A percentile compares a stretch with the other conserved stretches of the same genome.
Conservation (phyloP, 2,329 filamentous ascomycete genomes). For the Cladosporium phlei region DNA sequence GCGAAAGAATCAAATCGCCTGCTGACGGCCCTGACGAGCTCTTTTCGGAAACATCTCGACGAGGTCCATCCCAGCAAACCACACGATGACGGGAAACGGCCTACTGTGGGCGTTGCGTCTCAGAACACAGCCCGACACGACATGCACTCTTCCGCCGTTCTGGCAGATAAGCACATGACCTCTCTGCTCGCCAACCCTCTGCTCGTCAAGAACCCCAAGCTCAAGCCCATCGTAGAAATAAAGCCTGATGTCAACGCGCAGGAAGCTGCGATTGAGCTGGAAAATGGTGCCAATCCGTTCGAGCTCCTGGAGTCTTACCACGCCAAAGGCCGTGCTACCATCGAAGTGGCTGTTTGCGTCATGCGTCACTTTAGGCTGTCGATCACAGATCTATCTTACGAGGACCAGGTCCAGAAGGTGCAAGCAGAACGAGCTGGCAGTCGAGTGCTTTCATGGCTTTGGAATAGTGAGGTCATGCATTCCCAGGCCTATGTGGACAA, state of each 20-base stretch:
- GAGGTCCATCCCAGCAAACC: constrained; percentile 47
- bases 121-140: constrained; percentile 18
- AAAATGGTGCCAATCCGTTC: constrained; percentile 30
- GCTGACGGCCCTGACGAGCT: constrained; percentile 56
- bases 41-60: constrained; percentile 61
- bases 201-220: constrained; percentile 25
- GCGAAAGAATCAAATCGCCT: constrained; percentile 56
- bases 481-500: constrained; percentile 21
- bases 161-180: constrained; percentile 44
- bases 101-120: constrained; percentile 13
- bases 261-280: constrained; percentile 26
- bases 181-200: constrained; percentile 50
- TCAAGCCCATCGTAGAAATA: background rate
- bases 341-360: constrained; percentile 37
- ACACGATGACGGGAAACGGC: constrained; percentile 18
- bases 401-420: constrained; percentile 13
- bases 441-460: constrained; percentile 28
- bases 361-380: constrained; percentile 29
- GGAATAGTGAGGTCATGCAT: constrained; percentile 19
- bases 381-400: constrained; percentile 17
- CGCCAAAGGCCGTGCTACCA: constrained; percentile 34
- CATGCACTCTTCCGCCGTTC: constrained; percentile 33
- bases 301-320: constrained; percentile 39
- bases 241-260: constrained; percentile 13
- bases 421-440: constrained; percentile 23